phyloP scores from a whole-genome alignment of 768 basidiomycete species.

The Boletus eberwhitei region DNA sequence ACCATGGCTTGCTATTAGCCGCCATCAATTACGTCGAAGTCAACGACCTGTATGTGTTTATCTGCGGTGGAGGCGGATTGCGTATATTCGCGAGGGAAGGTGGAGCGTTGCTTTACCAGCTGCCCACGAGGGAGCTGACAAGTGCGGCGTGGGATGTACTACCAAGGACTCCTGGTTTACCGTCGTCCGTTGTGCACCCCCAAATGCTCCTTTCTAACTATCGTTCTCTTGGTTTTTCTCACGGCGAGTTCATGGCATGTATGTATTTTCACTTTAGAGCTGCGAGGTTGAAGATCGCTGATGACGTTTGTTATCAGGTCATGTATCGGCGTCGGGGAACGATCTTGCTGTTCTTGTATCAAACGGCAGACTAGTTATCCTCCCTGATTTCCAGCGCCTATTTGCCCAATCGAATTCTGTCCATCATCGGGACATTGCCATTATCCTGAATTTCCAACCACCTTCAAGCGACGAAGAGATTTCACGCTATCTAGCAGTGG shows the following conservation, averaged over 20 bases:
- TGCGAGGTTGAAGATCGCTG: neutral
- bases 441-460: slow-evolving; percentile 25
- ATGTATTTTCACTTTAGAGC: neutral
- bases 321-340: slow-evolving; percentile 48
- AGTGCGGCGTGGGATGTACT: slow-evolving; percentile 37
- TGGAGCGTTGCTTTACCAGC: slow-evolving; percentile 42
- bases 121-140: slow-evolving; percentile 36
- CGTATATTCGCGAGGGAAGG: slow-evolving; percentile 52
- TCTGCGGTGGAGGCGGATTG: slow-evolving; percentile 49
- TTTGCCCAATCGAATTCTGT: slow-evolving; percentile 27
- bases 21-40: slow-evolving; percentile 66
- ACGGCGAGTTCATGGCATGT: slow-evolving; percentile 29
- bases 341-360: slow-evolving; percentile 30
- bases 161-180: slow-evolving; percentile 7
- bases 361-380: slow-evolving; percentile 25
- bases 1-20: slow-evolving; percentile 27
- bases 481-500: slow-evolving; percentile 50
- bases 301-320: slow-evolving; percentile 25
- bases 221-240: neutral
- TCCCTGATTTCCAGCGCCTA: slow-evolving; percentile 28
- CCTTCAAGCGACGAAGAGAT: slow-evolving; percentile 10
- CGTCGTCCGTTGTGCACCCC: slow-evolving; percentile 16
- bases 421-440: slow-evolving; percentile 39
- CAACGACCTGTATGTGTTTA: slow-evolving; percentile 51
- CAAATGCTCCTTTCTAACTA: slow-evolving; percentile 18